Percentiles rank a stretch among this genome's conserved stretches.
These are phyloP conservation scores for Sarcodon aspratus DNA, from an alignment of 768 basidiomycete species.

Conservation along the genomic window DNA sequence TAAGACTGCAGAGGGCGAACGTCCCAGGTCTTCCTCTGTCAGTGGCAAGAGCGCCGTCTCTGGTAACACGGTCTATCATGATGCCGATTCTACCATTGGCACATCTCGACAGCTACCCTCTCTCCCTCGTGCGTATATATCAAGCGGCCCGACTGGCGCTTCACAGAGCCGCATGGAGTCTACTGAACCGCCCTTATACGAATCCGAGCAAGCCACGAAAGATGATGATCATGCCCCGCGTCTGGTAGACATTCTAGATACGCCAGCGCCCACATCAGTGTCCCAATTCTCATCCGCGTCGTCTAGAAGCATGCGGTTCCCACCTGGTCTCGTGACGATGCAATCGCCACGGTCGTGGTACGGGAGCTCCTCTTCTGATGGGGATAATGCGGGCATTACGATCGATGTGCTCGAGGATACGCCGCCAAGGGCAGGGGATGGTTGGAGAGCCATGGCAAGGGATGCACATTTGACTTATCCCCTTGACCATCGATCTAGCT, in stretches of 20 bases:
- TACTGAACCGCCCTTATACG: no score
- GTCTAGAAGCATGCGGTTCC: conserved; percentile 9
- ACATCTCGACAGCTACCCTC: no score
- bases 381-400: conserved; percentile 18
- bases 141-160: no score
- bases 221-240: no score
- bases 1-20: not conserved
- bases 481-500: no score
- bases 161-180: no score
- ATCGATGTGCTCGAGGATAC: conserved; percentile 60
- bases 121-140: no score
- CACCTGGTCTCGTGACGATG: conserved; percentile 25
- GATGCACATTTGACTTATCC: no score
- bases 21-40: conserved; percentile 27
- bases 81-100: no score
- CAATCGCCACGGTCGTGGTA: conserved; percentile 18
- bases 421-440: no score
- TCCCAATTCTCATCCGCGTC: conserved; percentile 34
- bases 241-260: conserved; percentile 40
- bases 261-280: conserved; percentile 46
- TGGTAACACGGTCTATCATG: conserved; percentile 50
- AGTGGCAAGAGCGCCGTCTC: conserved; percentile 27
- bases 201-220: no score
- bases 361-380: conserved; percentile 6
- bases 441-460: no score